Evolutionary conservation across 179 eudicot genomes (phyloP).

Genomic region (Drosera spatulata): DNA sequence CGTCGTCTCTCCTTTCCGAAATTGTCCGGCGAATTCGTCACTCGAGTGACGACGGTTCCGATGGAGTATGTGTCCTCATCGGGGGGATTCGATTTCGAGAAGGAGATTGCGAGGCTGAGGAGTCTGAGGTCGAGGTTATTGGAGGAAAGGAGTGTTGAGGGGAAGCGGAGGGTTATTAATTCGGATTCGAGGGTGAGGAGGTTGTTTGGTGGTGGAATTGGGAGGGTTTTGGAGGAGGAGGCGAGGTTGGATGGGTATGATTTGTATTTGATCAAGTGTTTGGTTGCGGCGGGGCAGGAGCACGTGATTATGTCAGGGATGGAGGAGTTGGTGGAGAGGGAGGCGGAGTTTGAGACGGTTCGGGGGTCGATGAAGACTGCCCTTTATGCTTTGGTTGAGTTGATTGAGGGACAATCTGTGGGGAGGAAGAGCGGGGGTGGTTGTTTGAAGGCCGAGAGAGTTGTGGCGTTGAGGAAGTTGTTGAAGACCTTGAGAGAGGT

Average conservation of each 20-base stretch:
- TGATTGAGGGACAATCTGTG: constrained; percentile 70
- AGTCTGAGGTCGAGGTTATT: constrained; percentile 25
- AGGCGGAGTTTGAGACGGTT: constrained; percentile 7
- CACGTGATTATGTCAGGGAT: constrained; percentile 33
- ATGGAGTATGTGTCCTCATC: constrained; percentile 44
- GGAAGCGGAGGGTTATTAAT: constrained; percentile 29
- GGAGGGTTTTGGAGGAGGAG: constrained; percentile 25
- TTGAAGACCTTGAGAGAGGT: constrained; percentile 53
- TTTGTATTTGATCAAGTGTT: constrained; percentile 62
- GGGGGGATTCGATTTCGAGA: constrained; percentile 35
- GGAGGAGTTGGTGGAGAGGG: constrained; percentile 14
- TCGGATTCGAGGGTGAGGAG: constrained; percentile 41
- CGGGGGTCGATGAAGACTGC: constrained; percentile 51
- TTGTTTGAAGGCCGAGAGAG: constrained; percentile 20
- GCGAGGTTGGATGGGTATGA: constrained; percentile 36
- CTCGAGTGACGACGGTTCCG: constrained; percentile 61
- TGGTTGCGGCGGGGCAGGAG: constrained; percentile 78
- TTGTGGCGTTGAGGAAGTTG: constrained; percentile 37
- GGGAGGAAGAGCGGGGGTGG: constrained; percentile 6
- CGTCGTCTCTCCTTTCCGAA: too few relatives aligned
- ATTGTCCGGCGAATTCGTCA: constrained; percentile 3
- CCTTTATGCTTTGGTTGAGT: constrained; percentile 55
- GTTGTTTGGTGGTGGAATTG: constrained; percentile 31
- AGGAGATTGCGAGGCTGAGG: constrained; percentile 43
- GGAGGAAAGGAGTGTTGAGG: constrained; percentile 10